Conservation (phyloP, 805 yeast species). For the Dipodascopsis uninucleata region DNA sequence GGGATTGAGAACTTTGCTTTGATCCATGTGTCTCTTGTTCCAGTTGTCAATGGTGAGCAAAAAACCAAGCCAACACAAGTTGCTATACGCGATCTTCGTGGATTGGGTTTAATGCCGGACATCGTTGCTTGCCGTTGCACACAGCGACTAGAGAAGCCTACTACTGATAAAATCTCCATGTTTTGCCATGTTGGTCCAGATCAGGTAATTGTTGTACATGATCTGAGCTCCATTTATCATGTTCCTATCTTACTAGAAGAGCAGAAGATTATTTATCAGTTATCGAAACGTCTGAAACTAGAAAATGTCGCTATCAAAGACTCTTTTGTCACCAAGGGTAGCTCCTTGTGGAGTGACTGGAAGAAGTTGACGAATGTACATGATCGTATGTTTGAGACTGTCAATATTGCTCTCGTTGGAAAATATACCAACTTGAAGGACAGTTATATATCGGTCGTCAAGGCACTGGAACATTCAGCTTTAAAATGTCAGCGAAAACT, state of each 20-base stretch:
- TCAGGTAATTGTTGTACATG: constrained; percentile 95
- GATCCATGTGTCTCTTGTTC: constrained; percentile 94
- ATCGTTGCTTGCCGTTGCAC: constrained; percentile 98
- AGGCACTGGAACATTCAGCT: constrained; percentile 91
- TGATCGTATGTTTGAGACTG: constrained; percentile 80
- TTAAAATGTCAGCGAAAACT: constrained; percentile 82
- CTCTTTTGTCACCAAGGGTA: constrained; percentile 63
- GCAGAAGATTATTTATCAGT: constrained; percentile 75
- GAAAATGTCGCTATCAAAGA: constrained; percentile 44
- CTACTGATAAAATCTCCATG: constrained; percentile 96
- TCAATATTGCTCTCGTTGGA: constrained; percentile 94
- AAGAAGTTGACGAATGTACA: constrained; percentile 60
- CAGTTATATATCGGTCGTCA: constrained; percentile 89
- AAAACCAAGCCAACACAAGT: constrained; percentile 99
- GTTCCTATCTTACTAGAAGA: constrained; percentile 88
- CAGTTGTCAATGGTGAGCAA: constrained; percentile 97
- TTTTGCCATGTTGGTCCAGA: constrained; percentile 99
- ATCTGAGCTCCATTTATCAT: constrained; percentile 94
- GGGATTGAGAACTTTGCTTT: constrained; percentile 91
- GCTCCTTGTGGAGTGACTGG: constrained; percentile 71
- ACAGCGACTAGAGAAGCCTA: constrained; percentile 70
- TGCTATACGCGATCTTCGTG: constrained; percentile 93
- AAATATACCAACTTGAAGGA: constrained; percentile 95
- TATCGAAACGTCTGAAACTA: constrained; percentile 64
- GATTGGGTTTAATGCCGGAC: constrained; percentile 91